These are phyloP conservation scores for Ustilago shanxiensis DNA, from an alignment of 1,284 basidiomycete species.

Conservation along the genomic window DNA sequence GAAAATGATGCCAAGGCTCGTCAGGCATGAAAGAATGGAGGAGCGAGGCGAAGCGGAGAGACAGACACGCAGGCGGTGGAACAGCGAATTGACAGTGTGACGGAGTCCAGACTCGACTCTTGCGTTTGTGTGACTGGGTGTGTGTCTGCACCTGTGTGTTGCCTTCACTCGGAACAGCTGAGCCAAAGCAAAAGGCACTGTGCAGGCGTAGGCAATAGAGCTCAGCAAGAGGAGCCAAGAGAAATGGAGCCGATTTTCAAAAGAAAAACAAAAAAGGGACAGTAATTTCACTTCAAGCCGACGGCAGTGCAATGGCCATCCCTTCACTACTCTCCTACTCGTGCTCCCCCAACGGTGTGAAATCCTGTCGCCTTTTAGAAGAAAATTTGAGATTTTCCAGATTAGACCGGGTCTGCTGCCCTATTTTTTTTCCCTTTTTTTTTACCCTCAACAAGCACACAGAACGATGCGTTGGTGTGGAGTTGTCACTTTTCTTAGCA, in stretches of 20 bases:
- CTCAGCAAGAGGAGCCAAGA: slow-evolving; percentile 4
- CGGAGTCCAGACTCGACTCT: background rate
- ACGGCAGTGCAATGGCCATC: slow-evolving; percentile 1
- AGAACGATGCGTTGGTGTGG: background rate
- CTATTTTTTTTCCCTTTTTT: background rate
- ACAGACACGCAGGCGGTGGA: background rate
- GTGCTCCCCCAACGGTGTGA: background rate
- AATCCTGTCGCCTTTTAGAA: slow-evolving; percentile 1
- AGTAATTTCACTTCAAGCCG: background rate
- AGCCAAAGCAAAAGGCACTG: no score
- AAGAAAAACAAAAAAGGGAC: background rate
- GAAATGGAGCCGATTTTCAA: background rate
- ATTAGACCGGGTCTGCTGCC: slow-evolving; percentile 4
- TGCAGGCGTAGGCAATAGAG: background rate
- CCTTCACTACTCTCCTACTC: background rate
- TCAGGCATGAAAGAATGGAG: slow-evolving; percentile 7
- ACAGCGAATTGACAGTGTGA: background rate
- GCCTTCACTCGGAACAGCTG: no score
- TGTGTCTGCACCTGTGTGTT: background rate
- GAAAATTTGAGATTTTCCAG: background rate
- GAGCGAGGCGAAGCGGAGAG: background rate
- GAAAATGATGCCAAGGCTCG: slow-evolving; percentile 8
- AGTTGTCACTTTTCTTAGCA: background rate
- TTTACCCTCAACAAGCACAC: background rate
- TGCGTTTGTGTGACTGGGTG: background rate